Base-by-base conservation (phyloP, 345 rosid genomes). In the Tarenaya hassleriana region DNA sequence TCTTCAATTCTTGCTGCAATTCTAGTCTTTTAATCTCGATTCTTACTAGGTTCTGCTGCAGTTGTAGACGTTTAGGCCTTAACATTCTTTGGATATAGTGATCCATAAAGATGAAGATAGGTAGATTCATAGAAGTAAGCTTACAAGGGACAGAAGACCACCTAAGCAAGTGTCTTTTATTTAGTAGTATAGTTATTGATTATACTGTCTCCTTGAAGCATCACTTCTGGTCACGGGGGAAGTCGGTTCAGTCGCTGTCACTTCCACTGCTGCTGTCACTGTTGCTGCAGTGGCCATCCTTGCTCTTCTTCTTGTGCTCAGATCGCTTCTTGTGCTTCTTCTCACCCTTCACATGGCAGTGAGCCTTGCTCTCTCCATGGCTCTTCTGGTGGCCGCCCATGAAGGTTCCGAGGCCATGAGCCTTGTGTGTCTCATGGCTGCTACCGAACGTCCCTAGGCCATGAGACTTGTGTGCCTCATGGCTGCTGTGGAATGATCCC, bases 371-470 rank as follows among this genome's bases (percentile, higher is more conserved):
- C 29, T 2, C 3, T 5, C 5, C 29, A 24, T 24, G 29, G 29
- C 29, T 64, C 14, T 65, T 34, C 58, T 57, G 53, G 10, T 65
- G 60, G 4, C 64, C 69, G 4, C 64, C 69, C 20, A 58, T 29
- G 39, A 58, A 42, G 48, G 58, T 57, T 16, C 55, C 69, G 9
- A 27, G 35, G 50, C 54, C 69, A 27, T 64, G 41, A 12, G 16
- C 21, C 52, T 49, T 56, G 35, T 18, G 20, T 41, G 19, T 15
- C 17, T 63, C 68, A 2, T 56, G 56, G 56, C 18, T 63, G 50
- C 56, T 63, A 46, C 34, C 45, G 41, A 48, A 21, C 7, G 38
- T 0, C 16, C 68, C 68, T 1, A 55, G 0, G 42, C 48, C 69
- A 20, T 34, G 8, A 17, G 29, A n/a, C 9, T 46, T 62, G 50